These are phyloP conservation scores for Knoxia roxburghii DNA, from an alignment of 257 asterid genomes.

Conservation along the genomic window DNA sequence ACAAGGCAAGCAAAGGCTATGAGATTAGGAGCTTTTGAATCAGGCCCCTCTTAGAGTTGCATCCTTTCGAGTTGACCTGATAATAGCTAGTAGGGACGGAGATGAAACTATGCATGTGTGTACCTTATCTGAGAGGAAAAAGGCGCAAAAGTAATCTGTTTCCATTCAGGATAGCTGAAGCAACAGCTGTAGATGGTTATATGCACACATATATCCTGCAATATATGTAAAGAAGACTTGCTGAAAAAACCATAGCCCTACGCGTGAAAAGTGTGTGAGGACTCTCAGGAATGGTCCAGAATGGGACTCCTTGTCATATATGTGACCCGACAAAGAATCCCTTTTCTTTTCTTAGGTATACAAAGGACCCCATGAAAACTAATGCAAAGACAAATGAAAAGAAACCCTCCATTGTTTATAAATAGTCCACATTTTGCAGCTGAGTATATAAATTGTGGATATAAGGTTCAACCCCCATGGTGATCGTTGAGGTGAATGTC, in stretches of 20 bases:
- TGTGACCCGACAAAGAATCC: conserved; percentile 28
- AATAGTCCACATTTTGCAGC: too few species aligned
- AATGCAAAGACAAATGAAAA: conserved; percentile 27
- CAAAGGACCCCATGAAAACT: conserved; percentile 25
- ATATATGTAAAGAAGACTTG: not conserved
- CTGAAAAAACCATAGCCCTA: conserved; percentile 1
- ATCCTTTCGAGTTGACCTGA: not conserved
- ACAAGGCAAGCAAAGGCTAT: not conserved
- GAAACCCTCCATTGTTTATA: not conserved
- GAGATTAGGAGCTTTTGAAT: conserved; percentile 1
- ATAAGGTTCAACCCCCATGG: not conserved
- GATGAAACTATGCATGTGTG: not conserved
- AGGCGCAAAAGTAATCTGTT: not conserved
- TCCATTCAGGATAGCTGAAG: not conserved
- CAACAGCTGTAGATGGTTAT: too few species aligned
- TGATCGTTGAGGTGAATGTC: conserved; percentile 56
- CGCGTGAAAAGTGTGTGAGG: not conserved
- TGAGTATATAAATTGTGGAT: too few species aligned
- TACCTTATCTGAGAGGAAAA: not conserved
- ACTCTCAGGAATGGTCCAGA: conserved; percentile 17
- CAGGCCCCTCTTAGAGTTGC: not conserved
- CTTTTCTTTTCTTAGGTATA: conserved; percentile 15
- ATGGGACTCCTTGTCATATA: conserved; percentile 30
- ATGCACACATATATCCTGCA: too few species aligned
- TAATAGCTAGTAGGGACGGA: not conserved